Conservation (phyloP, 2,329 filamentous ascomycete genomes). For the Aspergillus ustus region DNA sequence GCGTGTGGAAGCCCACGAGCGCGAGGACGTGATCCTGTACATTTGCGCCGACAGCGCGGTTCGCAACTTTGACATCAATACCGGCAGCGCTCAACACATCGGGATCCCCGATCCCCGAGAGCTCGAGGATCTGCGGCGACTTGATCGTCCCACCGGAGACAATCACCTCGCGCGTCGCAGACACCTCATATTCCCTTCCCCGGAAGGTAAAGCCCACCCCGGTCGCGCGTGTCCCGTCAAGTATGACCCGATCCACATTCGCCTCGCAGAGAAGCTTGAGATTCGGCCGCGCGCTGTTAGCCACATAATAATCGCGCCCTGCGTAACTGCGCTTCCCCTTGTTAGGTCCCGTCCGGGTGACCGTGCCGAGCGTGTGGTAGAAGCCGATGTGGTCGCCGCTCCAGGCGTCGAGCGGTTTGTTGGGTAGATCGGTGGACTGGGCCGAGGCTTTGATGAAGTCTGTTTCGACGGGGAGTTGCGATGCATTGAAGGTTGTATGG, state of each 20-base stretch:
- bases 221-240: constrained; percentile 26
- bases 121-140: constrained; percentile 62
- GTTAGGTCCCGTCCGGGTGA: constrained; percentile 32
- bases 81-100: constrained; percentile 46
- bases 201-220: constrained; percentile 34
- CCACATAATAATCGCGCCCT: constrained; percentile 43
- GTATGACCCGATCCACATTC: constrained; percentile 41
- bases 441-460: constrained; percentile 27
- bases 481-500: constrained; percentile 8
- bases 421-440: constrained; percentile 17
- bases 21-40: constrained; percentile 50
- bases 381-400: constrained; percentile 39
- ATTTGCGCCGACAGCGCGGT: constrained; percentile 53
- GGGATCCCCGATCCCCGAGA: constrained; percentile 63
- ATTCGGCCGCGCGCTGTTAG: constrained; percentile 46
- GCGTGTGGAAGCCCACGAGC: constrained; percentile 9
- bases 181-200: constrained; percentile 24
- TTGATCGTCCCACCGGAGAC: constrained; percentile 62
- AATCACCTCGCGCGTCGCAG: constrained; percentile 56
- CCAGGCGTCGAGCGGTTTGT: constrained; percentile 36
- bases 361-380: constrained; percentile 40
- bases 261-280: constrained; percentile 53
- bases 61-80: constrained; percentile 49
- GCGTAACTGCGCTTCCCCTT: constrained; percentile 47
- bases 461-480: constrained; percentile 20